Base-by-base conservation (phyloP, 257 asterid genomes). In the Salvia miltiorrhiza region DNA sequence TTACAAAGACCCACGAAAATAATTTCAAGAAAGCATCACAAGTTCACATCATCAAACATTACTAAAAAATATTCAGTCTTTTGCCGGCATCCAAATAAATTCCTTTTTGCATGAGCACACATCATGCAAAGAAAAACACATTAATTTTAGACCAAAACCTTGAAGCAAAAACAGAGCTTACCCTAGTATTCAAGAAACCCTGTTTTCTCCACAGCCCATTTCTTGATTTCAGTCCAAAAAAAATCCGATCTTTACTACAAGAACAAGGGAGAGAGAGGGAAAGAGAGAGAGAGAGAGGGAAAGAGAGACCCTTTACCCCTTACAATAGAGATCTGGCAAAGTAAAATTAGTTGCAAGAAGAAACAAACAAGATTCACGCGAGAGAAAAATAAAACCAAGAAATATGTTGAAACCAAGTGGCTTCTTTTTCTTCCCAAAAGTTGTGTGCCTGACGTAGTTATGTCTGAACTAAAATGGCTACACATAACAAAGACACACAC, bases 171-270 rank as follows among this genome's bases (percentile, higher is more conserved):
- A 1, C 13, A 24, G 28, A 47, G 19, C 79, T 73, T 70, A 74
- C 79, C 65, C 56, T 64, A 66, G 37, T 17, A 28, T 75, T 82
- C 82, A 79, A 74, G 84, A 77, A 73, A 72, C 68, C 72, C 56
- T 57, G 70, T 66, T 77, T 35, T 26, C 71, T 72, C 79, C 80
- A 67, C 50, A 68, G 62, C 77, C 80, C 82, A 82, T 79, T 21
- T 78, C 66, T 69, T 65, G 37, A 26, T 58, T 67, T 19, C 10
- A 73, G 65, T n/a, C n/a, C n/a, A 57, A 37, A 9, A 60, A 73
- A 63, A 39, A 41, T n/a, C 35, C 32, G 24, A 23, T 54, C 57
- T 67, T n/a, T 10, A 26, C 50, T 7, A 12, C 17, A 37, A 20
- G 32, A 44, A 17, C n/a, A n/a, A n/a, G 8, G 13, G 3, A 11